phyloP scores from a whole-genome alignment of 257 asterid species.

The Solanum bukasovii region DNA sequence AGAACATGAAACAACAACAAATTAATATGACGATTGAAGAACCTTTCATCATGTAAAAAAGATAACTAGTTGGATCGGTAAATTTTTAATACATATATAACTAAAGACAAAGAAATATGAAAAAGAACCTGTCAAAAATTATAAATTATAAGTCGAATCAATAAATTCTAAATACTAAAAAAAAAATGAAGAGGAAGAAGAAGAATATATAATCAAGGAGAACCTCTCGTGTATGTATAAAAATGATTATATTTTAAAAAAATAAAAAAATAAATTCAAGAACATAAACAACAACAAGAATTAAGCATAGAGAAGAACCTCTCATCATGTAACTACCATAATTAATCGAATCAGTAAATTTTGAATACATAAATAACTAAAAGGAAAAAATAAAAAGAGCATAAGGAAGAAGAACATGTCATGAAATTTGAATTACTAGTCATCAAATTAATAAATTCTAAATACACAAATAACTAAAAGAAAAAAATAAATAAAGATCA shows the following conservation, averaged over 20 bases:
- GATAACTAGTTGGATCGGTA: not conserved
- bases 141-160: not conserved
- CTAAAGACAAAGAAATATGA: not conserved
- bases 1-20: not conserved
- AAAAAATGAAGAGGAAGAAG: not conserved
- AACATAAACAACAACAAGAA: not conserved
- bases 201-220: not conserved
- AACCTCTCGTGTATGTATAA: not conserved
- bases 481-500: not conserved
- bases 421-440: not conserved
- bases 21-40: accelerated
- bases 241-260: not conserved
- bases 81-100: not conserved
- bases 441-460: not conserved
- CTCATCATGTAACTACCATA: not conserved
- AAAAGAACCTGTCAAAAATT: not conserved
- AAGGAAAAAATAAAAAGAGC: not conserved
- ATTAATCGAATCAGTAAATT: not conserved
- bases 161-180: not conserved
- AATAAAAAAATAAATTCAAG: not conserved
- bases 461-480: not conserved
- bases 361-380: not conserved
- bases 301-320: not conserved
- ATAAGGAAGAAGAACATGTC: not conserved
- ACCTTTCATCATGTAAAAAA: not conserved